phyloP scores from a whole-genome alignment of 2,329 filamentous ascomycete genomes.

The Colletotrichum sp. region DNA sequence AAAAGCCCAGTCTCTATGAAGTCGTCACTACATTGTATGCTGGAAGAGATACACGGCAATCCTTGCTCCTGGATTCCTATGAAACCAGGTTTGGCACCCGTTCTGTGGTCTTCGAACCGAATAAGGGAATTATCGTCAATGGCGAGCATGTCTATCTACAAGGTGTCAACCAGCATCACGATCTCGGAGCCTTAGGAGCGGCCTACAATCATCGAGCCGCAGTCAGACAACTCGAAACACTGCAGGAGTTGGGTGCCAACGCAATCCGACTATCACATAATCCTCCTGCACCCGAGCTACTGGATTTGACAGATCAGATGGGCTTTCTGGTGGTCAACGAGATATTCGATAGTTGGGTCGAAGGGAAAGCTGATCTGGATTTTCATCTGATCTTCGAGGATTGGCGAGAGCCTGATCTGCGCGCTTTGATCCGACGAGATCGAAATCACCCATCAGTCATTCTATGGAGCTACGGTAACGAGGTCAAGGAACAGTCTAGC shows the following conservation, averaged over 20 bases:
- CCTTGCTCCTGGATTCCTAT: background rate
- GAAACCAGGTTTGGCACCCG: background rate
- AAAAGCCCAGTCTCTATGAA: background rate
- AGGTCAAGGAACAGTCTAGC: background rate
- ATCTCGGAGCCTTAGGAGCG: background rate
- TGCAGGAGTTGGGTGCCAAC: background rate
- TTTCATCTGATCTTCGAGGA: background rate
- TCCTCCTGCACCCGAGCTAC: background rate
- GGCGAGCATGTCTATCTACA: background rate
- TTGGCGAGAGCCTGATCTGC: background rate
- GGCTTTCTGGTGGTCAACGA: background rate
- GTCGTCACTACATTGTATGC: background rate
- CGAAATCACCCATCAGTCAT: background rate
- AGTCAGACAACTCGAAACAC: background rate
- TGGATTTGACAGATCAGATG: background rate
- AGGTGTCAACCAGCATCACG: background rate
- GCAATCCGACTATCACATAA: background rate
- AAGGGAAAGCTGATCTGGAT: background rate
- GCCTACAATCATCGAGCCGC: background rate
- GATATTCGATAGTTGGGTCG: background rate
- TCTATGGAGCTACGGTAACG: background rate
- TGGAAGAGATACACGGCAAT: background rate
- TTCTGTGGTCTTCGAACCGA: background rate
- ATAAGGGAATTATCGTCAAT: background rate
- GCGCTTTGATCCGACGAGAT: background rate